Base-by-base conservation (phyloP, 2,329 filamentous ascomycete genomes). In the Trichophyton benhamiae region DNA sequence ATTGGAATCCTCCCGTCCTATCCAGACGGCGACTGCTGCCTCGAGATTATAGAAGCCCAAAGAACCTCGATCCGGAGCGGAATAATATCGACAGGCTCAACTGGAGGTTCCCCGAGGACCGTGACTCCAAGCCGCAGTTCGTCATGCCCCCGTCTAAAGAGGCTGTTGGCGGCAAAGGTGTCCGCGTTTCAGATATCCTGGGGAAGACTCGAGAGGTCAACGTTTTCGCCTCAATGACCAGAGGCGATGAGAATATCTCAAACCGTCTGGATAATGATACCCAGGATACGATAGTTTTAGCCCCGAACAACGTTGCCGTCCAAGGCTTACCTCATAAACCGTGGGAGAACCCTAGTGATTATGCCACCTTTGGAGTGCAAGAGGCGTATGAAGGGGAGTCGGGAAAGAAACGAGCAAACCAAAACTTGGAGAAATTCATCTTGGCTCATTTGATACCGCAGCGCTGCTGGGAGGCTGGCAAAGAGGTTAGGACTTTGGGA, bases 101-200 rank as follows among this genome's bases (percentile, higher is more conserved):
- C 55, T 44, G 55, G 55, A 41, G 20, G 8, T 22, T 36, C 27
- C 22, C 33, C 1, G n/a, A 22, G 11, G 55, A 58, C 36, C 36
- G 33, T 22, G 22, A 42, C 55, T 17, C 55, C 4, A 15, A 27
- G 3, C 55, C 55, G 11, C 36, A 42, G 3, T 41, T 22, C 36
- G 55, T 42, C 25, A 42, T 44, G 36, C 55, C 55, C 42, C 41
- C 55, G 9, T 41, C 55, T 44, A 58, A 42, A 25, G 11, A 44
- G 11, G 62, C 58, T 60, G 64, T 76, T 69, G 70, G 70, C 3
- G 25, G 58, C 49, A 78, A 7, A 1, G 27, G 78, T 57, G 82
- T 92, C 36, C 83, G 89, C 63, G 83, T 97, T 61, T 88, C 87
- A 48, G 92, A 97, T 74, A 86, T 96, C 38, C 85, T 96, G 66